Conservation (phyloP, 768 basidiomycete genomes). For the Solioccasus polychromus region DNA sequence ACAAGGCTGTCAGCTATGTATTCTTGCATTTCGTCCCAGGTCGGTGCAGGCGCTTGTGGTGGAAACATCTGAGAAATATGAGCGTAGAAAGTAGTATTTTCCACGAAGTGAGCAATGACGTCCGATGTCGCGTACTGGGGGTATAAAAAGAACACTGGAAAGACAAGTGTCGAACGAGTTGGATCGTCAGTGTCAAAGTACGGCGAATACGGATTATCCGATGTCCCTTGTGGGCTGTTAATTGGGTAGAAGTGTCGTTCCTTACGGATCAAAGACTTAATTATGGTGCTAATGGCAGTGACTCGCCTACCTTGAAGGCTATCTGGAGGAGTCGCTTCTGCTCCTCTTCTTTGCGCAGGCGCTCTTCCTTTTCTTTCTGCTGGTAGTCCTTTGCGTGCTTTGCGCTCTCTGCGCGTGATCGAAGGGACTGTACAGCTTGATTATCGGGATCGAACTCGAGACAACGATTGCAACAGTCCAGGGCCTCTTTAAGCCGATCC, state of each 20-base stretch:
- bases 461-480: conserved; percentile 78
- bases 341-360: conserved; percentile 47
- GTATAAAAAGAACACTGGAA: conserved; percentile 93
- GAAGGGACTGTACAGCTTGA: conserved; percentile 47
- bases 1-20: conserved; percentile 64
- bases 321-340: conserved; percentile 49
- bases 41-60: conserved; percentile 55
- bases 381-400: conserved; percentile 51
- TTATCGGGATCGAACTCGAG: conserved; percentile 58
- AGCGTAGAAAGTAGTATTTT: conserved; percentile 77
- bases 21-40: conserved; percentile 74
- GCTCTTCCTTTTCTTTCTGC: conserved; percentile 48
- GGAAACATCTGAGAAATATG: conserved; percentile 86
- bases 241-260: conserved; percentile 67
- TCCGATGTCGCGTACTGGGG: conserved; percentile 89
- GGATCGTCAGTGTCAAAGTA: conserved; percentile 67
- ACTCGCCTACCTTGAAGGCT: conserved; percentile 61
- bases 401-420: conserved; percentile 43
- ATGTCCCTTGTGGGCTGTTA: conserved; percentile 46
- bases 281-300: neutral
- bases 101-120: conserved; percentile 80
- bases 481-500: conserved; percentile 72
- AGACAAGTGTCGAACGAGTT: conserved; percentile 55
- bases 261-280: conserved; percentile 39
- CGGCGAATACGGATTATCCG: conserved; percentile 57